Conservation (phyloP, 306 rosid species). For the Rubus idaeus region DNA sequence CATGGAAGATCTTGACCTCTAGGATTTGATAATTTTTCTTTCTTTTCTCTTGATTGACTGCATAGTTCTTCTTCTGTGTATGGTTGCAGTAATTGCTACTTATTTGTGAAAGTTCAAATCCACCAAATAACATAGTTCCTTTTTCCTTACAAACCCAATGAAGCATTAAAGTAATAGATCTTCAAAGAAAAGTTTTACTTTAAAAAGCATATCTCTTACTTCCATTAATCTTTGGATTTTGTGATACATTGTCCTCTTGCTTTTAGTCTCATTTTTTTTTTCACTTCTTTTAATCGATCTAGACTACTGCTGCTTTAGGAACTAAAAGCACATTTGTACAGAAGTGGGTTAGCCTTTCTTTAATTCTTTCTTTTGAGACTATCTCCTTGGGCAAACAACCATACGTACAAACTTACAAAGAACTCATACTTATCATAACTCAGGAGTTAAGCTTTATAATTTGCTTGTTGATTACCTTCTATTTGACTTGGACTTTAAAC, state of each 20-base stretch:
- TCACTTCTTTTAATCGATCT: not conserved
- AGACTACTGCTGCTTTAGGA: not conserved
- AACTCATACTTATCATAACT: not conserved
- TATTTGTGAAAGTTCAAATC: conserved; percentile 4
- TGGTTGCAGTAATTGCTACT: not conserved
- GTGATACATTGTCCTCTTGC: conserved; percentile 16
- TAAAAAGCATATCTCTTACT: conserved; percentile 14
- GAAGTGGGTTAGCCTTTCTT: not conserved
- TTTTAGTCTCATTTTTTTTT: conserved; percentile 4
- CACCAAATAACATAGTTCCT: not conserved
- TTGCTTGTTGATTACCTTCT: conserved; percentile 3
- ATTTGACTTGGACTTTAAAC: conserved; percentile 15
- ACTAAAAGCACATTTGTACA: not conserved
- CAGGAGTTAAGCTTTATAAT: not conserved
- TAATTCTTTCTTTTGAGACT: not conserved
- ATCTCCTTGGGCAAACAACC: not conserved
- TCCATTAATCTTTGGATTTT: conserved; percentile 4
- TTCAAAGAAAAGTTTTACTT: not conserved
- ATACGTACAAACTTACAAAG: too few relatives aligned
- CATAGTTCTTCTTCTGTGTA: not conserved
- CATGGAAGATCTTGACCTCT: not conserved
- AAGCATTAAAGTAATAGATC: not conserved
- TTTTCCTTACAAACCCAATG: not conserved
- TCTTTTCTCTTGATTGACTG: not conserved
- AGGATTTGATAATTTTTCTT: not conserved